Base-by-base conservation (phyloP, 352 stramenopile species). In the Globisporangium nodosum region DNA sequence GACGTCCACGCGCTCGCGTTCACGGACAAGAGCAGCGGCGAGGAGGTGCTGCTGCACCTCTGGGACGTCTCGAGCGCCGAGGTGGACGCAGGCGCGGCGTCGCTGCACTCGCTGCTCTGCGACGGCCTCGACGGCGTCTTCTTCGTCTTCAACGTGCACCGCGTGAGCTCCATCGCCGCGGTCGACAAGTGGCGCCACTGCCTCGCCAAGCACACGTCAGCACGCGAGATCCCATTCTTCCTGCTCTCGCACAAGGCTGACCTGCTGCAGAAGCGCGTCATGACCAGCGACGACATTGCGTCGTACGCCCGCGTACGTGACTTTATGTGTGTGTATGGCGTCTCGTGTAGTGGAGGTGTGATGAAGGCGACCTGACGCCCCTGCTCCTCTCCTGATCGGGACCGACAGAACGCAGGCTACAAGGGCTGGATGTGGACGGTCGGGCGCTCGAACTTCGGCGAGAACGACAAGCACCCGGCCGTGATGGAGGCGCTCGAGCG, bases 111-210 rank as follows among this genome's bases (percentile, higher is more conserved):
- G 56, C 68, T 92, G 15, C 55, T 91, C 27, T 94, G 85, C 47
- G 80, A 92, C 11, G 73, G 81, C 15, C 73, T 94, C 37, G 85
- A 92, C 58, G 85, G 85, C 51, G 74, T 94, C 53, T 94, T 94
- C 65, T 90, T 90, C 45, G 85, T 92, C n/a, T 91, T 91, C 55
- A 94, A 94, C 60, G 81, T 94, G 40, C 82, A 94, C 58, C 80
- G 85, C 37, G 82, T 94, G 68, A 94, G 81, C 60, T 92, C 85
- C 33, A 91, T 94, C 60, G 82, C 82, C 0, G 82, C 85, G 9
- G 67, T 94, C 27, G 85, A 94, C 70, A 91, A 90, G 64, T 94
- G 85, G 85, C 81, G 81, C 24, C 71, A 91, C 58, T 73, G 60
- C 58, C 57, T 94, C 16, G 70, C 69, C 53, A 87, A 91, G 69